These are phyloP conservation scores for Moesziomyces sp. DNA, from an alignment of 1,284 basidiomycete species.

Conservation along the genomic window DNA sequence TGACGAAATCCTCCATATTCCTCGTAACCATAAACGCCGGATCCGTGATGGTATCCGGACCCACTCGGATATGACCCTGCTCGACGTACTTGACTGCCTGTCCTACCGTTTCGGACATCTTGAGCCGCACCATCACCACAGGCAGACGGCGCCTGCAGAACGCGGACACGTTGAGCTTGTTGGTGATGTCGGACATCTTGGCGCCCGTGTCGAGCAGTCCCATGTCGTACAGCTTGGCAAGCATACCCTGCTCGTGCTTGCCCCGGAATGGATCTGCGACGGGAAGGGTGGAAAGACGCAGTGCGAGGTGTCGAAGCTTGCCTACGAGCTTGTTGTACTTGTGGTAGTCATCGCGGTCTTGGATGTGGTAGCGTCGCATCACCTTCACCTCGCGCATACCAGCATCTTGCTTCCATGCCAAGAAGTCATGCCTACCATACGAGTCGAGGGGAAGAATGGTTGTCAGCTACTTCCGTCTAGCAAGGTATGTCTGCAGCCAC, in stretches of 20 bases:
- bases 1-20: constrained; percentile 99
- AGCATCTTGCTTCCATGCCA: constrained; percentile 95
- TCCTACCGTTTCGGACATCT: constrained; percentile 95
- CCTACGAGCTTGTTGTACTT: constrained; percentile 98
- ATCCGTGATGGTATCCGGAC: constrained; percentile 94
- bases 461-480: background rate
- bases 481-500: too few relatives aligned
- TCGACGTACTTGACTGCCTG: constrained; percentile 98
- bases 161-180: constrained; percentile 85
- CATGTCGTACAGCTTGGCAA: constrained; percentile 97
- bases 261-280: constrained; percentile 88
- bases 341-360: constrained; percentile 85
- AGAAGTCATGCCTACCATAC: constrained; percentile 65
- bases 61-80: constrained; percentile 96
- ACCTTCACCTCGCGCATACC: constrained; percentile 91
- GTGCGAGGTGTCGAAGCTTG: constrained; percentile 83
- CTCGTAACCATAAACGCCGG: constrained; percentile 92
- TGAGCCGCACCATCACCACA: constrained; percentile 89
- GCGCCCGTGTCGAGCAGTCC: constrained; percentile 80
- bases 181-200: constrained; percentile 73
- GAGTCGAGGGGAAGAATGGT: background rate
- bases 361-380: constrained; percentile 87
- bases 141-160: constrained; percentile 91
- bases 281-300: constrained; percentile 87
- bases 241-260: constrained; percentile 84